These are phyloP conservation scores for Triadica sebifera DNA, from an alignment of 345 rosid genomes.

Conservation along the genomic window DNA sequence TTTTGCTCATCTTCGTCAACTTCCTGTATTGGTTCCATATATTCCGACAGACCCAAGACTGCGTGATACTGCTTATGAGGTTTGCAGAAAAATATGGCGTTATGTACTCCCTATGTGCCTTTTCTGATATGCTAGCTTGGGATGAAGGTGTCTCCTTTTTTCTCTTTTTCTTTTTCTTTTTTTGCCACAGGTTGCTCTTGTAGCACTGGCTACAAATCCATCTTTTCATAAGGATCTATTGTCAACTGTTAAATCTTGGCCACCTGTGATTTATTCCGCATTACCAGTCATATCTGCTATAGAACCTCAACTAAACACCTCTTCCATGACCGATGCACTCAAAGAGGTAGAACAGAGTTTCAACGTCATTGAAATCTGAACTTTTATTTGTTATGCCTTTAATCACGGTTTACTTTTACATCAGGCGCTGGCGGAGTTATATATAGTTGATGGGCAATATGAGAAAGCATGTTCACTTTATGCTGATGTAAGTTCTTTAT, in stretches of 20 bases:
- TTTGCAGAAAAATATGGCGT: slow-evolving; percentile 20
- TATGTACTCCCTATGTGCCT: not conserved
- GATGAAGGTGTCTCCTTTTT: slow-evolving; percentile 18
- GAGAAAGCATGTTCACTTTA: slow-evolving; percentile 85
- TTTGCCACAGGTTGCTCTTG: slow-evolving; percentile 79
- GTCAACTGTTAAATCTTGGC: slow-evolving; percentile 95
- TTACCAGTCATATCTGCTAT: slow-evolving; percentile 91
- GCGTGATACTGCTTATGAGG: slow-evolving; percentile 99
- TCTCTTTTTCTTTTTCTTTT: too few relatives aligned
- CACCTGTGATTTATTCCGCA: slow-evolving; percentile 72
- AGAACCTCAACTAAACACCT: slow-evolving; percentile 94
- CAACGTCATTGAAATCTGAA: slow-evolving; percentile 22
- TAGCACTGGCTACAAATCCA: slow-evolving; percentile 93
- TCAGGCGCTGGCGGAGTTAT: slow-evolving; percentile 91
- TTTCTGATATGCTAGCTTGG: slow-evolving; percentile 15
- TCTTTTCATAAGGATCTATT: slow-evolving; percentile 77
- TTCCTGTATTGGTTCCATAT: slow-evolving; percentile 91
- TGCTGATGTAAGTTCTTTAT: slow-evolving; percentile 83
- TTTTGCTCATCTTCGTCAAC: slow-evolving; percentile 98
- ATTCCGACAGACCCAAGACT: slow-evolving; percentile 92
- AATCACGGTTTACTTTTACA: slow-evolving; percentile 21
- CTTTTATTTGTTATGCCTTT: slow-evolving; percentile 19
- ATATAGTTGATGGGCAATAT: slow-evolving; percentile 78
- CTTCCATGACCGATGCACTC: slow-evolving; percentile 91
- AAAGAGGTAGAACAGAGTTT: slow-evolving; percentile 62